Base-by-base conservation (phyloP, 495 filamentous ascomycete species). In the Pseudoneurospora amorphoporcata region DNA sequence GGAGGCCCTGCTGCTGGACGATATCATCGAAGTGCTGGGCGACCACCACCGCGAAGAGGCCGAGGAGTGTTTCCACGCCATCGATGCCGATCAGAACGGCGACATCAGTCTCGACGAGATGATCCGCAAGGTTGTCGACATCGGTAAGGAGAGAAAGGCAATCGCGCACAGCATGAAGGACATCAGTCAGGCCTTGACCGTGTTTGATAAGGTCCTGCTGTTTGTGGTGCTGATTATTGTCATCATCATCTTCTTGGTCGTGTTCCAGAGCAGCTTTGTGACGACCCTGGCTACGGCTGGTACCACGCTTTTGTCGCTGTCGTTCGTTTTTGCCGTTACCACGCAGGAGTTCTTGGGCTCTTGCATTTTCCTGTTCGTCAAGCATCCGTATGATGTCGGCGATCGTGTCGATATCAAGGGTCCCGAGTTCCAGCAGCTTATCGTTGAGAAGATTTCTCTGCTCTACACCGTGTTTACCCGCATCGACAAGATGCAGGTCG, bases 351-450 rank as follows among this genome's bases (percentile, higher is more conserved):
- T 99, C 70, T 87, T 98, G 14, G 95, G 94, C 68, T 96, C 93
- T 19, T 98, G 95, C 83, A 96, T 99, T 80, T 99, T 99, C 84
- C 85, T 99, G 7, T 98, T 99, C 78, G 92, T 98, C 86, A 99
- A 99, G 82, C 95, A 97, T 76, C 94, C 86, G 17, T 87, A 86
- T 71, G 95, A 99, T 79, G 93, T 98, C 35, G 93, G 95, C 47
- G 95, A 99, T 78, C 92, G 95, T 29, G 91, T 98, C 41, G 94
- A 98, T 76, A 90, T 99, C 75, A 83, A 83, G 23, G 85, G 86
- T n/a, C 78, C 85, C 29, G 80, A 23, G n/a, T n/a, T n/a, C 82
- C 87, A 92, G 76, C 87, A 91, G 76, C 88, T 95, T 71, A 83
- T 91, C 8, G 95, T 99, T 29, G 93, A 98, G 82, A 93, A 95